Base-by-base conservation (phyloP, 2,329 filamentous ascomycete species). In the Xylariaceae sp. region DNA sequence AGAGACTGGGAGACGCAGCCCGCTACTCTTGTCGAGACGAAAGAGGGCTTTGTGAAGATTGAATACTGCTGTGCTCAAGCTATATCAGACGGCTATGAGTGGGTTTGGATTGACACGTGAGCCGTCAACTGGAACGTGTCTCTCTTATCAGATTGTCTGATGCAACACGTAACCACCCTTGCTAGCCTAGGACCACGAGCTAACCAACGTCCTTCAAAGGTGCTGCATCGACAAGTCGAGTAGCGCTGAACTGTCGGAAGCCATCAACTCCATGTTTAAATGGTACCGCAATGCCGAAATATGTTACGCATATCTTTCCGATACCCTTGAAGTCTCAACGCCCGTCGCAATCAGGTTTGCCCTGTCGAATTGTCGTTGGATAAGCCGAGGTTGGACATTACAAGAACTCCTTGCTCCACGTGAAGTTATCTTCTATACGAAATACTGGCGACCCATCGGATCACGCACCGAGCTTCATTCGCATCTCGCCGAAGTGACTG, bases 191-290 rank as follows among this genome's bases (percentile, higher is more conserved):
- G 10, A 11, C 10, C 16, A 23, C 7, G 16, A 36, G 19, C 22
- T 23, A 22, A 21, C 16, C 11, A 42, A 22, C 16, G 36, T 11
- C 17, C 6, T 14, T 11, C 19, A 38, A 6, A 56, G 47, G n/a
- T 55, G 51, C 36, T 56, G 55, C 35, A 56, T 60, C 27, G 51
- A 59, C 33, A 57, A 59, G 38, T 43, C 37, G 12, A 55, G 53
- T 27, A 58, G 52, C 29, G 54, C 55, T 22, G 55, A 59, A 40
- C 48, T 59, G 2, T 51, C 52, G 14, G 56, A 59, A 33, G 45
- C 49, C 32, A n/a, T n/a, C n/a, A n/a, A n/a, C n/a, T n/a, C n/a
- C n/a, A n/a, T n/a, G n/a, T n/a, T n/a, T n/a, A n/a, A 49, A 6
- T 61, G 59, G 59, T 61, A 61, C 34, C 32, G 40, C 17, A 10